A percentile compares a stretch with the other conserved stretches of the same genome.
Evolutionary conservation across 73 alveolate genomes (phyloP).

Genomic region (Paramecium sexaurelia): DNA sequence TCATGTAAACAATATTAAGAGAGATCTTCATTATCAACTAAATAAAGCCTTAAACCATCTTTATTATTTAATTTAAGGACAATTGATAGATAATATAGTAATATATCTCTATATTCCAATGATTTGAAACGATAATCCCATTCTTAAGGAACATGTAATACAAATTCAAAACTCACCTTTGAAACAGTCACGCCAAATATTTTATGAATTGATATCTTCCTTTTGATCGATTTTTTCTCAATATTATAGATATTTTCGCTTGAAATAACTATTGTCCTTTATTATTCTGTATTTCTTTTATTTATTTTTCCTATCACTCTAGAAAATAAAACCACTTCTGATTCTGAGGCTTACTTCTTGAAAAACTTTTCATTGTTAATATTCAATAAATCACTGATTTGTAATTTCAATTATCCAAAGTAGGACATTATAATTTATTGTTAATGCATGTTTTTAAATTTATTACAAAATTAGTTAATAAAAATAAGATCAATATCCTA

Average conservation of each 20-base stretch:
- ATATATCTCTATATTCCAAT: not conserved
- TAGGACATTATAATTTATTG: not conserved
- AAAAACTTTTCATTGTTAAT: not conserved
- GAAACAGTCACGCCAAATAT: slow-evolving; percentile 37
- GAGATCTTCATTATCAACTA: not conserved
- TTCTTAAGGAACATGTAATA: slow-evolving; percentile 39
- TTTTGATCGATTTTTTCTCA: not conserved
- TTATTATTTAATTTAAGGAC: slow-evolving; percentile 17
- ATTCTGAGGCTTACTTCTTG: not conserved
- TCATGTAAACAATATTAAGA: not conserved
- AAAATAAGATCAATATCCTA: not conserved
- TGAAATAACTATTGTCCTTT: slow-evolving; percentile 20
- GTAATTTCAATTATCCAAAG: not conserved
- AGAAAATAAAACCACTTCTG: not conserved
- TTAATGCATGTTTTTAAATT: slow-evolving; percentile 3
- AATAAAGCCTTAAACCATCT: not conserved
- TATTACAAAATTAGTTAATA: not conserved
- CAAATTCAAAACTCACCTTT: slow-evolving; percentile 5
- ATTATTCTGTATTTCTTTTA: slow-evolving; percentile 26
- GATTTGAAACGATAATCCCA: slow-evolving; percentile 30
- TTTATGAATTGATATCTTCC: not conserved
- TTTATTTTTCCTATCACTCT: slow-evolving; percentile 3
- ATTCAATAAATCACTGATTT: not conserved
- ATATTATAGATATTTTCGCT: slow-evolving; percentile 15
- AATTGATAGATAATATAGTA: not conserved